Conservation (phyloP, 345 rosid genomes). For the Physaria fendleri region DNA sequence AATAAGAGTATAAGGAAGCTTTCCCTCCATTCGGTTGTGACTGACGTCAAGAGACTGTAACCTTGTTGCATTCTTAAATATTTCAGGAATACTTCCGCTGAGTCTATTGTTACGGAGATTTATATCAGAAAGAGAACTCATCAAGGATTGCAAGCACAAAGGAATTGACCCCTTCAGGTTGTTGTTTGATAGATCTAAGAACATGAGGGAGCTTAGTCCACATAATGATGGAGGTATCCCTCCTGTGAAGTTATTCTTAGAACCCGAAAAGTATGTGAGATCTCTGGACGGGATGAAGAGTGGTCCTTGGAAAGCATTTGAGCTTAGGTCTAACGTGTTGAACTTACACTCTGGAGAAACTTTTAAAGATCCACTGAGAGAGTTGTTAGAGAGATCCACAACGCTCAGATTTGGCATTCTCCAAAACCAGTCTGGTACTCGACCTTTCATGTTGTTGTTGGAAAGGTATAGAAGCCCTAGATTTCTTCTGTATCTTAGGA, state of each 20-base stretch:
- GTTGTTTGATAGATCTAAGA: not conserved
- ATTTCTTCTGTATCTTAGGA: not conserved
- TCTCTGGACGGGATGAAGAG: not conserved
- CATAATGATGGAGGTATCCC: too few relatives aligned
- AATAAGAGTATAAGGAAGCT: too few relatives aligned
- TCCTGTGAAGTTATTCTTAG: too few relatives aligned
- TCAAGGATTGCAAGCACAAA: too few relatives aligned
- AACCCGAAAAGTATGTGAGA: not conserved
- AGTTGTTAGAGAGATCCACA: not conserved
- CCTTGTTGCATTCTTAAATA: too few relatives aligned
- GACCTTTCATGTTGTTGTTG: not conserved
- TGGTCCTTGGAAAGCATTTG: not conserved
- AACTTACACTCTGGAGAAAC: not conserved
- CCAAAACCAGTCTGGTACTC: not conserved
- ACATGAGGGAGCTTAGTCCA: too few relatives aligned
- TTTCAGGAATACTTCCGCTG: too few relatives aligned
- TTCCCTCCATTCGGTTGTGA: too few relatives aligned
- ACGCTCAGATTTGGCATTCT: fast-evolving
- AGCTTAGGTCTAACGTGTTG: not conserved
- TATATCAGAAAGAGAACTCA: too few relatives aligned
- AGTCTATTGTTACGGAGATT: too few relatives aligned
- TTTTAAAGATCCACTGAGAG: not conserved
- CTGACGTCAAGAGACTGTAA: too few relatives aligned
- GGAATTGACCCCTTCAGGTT: too few relatives aligned
- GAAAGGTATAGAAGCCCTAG: not conserved